These are phyloP conservation scores for Posidonia oceanica DNA, from an alignment of 116 monocot species.

Conservation along the genomic window DNA sequence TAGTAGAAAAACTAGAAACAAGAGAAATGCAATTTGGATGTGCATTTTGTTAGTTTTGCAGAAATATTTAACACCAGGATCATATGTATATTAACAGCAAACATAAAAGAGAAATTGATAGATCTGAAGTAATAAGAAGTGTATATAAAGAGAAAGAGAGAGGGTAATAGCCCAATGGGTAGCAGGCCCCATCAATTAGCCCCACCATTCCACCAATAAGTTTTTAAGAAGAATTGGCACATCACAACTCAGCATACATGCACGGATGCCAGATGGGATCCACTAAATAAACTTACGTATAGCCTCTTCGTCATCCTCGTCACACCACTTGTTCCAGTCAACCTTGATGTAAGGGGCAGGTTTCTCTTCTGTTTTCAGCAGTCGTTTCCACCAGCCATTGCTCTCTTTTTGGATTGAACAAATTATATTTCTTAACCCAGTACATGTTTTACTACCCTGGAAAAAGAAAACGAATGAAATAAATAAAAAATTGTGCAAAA, in stretches of 20 bases:
- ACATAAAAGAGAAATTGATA: too few relatives aligned
- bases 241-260: neutral
- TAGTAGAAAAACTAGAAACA: too few relatives aligned
- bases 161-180: too few relatives aligned
- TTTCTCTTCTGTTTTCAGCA: conserved; percentile 74
- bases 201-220: too few relatives aligned
- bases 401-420: conserved; percentile 79
- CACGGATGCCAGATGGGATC: neutral
- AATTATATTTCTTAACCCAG: conserved; percentile 69
- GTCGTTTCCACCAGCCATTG: conserved; percentile 77
- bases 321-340: conserved; percentile 94
- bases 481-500: too few relatives aligned
- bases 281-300: conserved; percentile 14
- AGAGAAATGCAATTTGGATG: too few relatives aligned
- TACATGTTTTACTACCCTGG: conserved; percentile 40
- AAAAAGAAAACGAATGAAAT: neutral
- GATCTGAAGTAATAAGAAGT: too few relatives aligned
- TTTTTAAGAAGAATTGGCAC: neutral
- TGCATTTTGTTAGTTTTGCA: too few relatives aligned
- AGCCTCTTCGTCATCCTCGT: conserved; percentile 78
- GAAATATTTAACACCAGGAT: too few relatives aligned
- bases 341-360: conserved; percentile 91
- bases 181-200: too few relatives aligned
- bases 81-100: too few relatives aligned
- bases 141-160: too few relatives aligned